phyloP scores from a whole-genome alignment of 208 protist species.

The Leishmania amazonensis region DNA sequence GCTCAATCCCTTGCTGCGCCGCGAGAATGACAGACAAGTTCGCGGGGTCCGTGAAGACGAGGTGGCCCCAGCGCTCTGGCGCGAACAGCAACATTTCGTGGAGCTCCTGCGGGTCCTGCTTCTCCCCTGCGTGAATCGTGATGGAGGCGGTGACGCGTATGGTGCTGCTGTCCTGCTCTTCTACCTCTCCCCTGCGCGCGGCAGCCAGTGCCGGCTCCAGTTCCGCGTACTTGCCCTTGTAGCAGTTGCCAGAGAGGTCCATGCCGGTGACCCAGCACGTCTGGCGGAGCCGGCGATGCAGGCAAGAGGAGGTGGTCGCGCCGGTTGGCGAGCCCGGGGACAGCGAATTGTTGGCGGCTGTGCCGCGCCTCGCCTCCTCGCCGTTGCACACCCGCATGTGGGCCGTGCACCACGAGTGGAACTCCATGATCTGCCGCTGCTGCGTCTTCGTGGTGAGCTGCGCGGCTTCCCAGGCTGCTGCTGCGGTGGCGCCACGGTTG shows the following conservation, averaged over 20 bases:
- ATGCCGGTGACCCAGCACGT: conserved; percentile 83
- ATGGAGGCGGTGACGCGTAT: conserved; percentile 32
- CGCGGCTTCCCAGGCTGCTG: conserved; percentile 42
- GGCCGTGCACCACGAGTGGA: conserved; percentile 40
- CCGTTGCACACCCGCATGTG: background rate
- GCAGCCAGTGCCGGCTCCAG: conserved; percentile 46
- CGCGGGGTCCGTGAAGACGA: conserved; percentile 66
- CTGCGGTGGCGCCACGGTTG: conserved; percentile 51
- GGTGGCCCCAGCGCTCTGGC: conserved; percentile 79
- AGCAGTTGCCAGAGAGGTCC: conserved; percentile 90
- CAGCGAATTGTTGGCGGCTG: background rate
- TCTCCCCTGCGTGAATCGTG: conserved; percentile 87
- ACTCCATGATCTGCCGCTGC: conserved; percentile 42
- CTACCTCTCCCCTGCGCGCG: conserved; percentile 29
- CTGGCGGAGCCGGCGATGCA: conserved; percentile 27
- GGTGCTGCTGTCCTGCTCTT: conserved; percentile 31
- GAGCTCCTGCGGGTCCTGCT: conserved; percentile 68
- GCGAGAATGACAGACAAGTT: conserved; percentile 40
- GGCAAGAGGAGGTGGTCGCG: background rate
- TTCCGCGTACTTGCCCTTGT: conserved; percentile 61
- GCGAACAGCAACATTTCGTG: conserved; percentile 60
- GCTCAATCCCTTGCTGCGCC: conserved; percentile 66
- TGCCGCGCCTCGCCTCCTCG: background rate
- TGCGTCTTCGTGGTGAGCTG: conserved; percentile 48
- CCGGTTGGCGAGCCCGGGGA: background rate